These are phyloP conservation scores for Apiospora malaysiana DNA, from an alignment of 2,329 filamentous ascomycete species.

Conservation along the genomic window DNA sequence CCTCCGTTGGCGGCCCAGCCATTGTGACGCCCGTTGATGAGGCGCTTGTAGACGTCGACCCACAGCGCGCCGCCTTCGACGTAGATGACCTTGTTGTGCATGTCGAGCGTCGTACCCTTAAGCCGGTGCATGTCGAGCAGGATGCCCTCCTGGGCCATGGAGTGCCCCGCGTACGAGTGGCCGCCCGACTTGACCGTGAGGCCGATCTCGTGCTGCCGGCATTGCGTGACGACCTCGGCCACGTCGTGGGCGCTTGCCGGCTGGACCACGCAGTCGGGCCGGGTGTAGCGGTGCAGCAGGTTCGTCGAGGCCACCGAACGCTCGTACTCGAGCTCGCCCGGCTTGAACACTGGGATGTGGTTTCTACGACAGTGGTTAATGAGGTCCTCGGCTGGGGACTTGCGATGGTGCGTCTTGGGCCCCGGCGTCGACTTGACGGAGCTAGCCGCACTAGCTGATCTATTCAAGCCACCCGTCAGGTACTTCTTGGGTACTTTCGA, in stretches of 20 bases:
- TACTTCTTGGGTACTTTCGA: no score
- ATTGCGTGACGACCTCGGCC: constrained; percentile 27
- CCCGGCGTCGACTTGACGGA: no score
- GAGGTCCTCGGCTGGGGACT: not conserved
- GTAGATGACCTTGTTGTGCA: constrained; percentile 26
- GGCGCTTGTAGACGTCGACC: constrained; percentile 40
- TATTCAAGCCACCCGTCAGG: no score
- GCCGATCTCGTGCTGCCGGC: constrained; percentile 14
- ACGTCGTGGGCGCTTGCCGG: constrained; percentile 30
- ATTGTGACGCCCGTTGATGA: constrained; percentile 34
- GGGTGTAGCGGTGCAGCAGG: constrained; percentile 35
- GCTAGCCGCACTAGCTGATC: no score
- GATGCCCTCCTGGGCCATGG: constrained; percentile 36
- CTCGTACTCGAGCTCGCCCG: constrained; percentile 30
- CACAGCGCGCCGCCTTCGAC: constrained; percentile 38
- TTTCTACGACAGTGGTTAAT: not conserved
- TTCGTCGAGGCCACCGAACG: constrained; percentile 34
- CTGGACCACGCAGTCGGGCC: constrained; percentile 35
- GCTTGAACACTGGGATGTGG: not conserved
- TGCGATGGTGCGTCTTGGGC: not conserved
- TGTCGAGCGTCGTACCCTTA: constrained; percentile 36
- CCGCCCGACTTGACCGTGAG: constrained; percentile 40
- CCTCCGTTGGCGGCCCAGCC: constrained; percentile 39
- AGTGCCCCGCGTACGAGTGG: constrained; percentile 40
- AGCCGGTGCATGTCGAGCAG: constrained; percentile 39